Evolutionary conservation across 768 basidiomycete species (phyloP).

Genomic region (Termitomyces sp.): DNA sequence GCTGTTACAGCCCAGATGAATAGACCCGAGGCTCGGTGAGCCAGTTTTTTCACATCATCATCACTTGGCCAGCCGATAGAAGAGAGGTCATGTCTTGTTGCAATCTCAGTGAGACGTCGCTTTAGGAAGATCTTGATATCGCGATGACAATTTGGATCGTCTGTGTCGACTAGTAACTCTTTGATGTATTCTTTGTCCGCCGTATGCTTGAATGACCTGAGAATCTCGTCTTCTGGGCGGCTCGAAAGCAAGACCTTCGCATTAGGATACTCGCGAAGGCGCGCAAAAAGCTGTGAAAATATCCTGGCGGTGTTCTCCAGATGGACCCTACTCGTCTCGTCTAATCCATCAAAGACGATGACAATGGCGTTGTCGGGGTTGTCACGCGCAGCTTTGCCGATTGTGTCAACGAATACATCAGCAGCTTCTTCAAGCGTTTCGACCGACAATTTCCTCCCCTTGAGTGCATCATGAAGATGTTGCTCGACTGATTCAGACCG

Average conservation of each 20-base stretch:
- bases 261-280: slow-evolving; percentile 1
- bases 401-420: no score
- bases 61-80: slow-evolving; percentile 7
- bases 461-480: no score
- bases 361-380: no score
- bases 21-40: slow-evolving; percentile 5
- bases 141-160: background rate
- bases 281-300: slow-evolving; percentile 10
- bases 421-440: no score
- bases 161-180: slow-evolving; percentile 11
- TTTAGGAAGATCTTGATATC: slow-evolving; percentile 11
- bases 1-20: slow-evolving; percentile 16
- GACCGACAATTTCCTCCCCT: no score
- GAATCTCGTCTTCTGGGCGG: slow-evolving; percentile 16
- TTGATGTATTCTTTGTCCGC: slow-evolving; percentile 4
- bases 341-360: no score
- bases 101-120: slow-evolving; percentile 4
- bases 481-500: no score
- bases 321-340: no score
- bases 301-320: slow-evolving; percentile 5
- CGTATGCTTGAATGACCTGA: slow-evolving; percentile 2
- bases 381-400: no score
- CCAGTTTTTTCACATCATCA: slow-evolving; percentile 2
- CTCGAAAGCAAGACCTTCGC: slow-evolving; percentile 17
- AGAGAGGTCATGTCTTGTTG: slow-evolving; percentile 1